Percentiles rank a stretch among this genome's conserved stretches.
phyloP scores from a whole-genome alignment of 2,329 filamentous ascomycete genomes.

The Tolypocladium sp. region DNA sequence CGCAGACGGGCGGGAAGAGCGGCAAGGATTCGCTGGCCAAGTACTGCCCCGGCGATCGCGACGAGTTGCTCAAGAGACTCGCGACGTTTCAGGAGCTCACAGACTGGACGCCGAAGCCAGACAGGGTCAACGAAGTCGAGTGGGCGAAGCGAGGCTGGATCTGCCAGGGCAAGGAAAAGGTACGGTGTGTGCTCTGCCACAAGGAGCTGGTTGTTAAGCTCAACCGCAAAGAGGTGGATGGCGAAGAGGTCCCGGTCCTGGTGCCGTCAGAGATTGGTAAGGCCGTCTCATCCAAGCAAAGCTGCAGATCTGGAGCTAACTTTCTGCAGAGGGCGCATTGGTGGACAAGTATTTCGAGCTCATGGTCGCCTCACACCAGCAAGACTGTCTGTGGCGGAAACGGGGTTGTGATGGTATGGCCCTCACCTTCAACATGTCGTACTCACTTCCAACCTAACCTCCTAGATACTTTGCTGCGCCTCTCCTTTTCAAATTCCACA shows the following conservation, averaged over 20 bases:
- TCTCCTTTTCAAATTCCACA: slow-evolving; percentile 54
- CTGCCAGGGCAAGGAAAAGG: slow-evolving; percentile 73
- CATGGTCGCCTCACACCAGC: slow-evolving; percentile 66
- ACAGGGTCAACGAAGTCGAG: slow-evolving; percentile 76
- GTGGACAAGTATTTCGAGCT: slow-evolving; percentile 68
- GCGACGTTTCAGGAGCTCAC: slow-evolving; percentile 87
- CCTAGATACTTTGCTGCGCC: slow-evolving; percentile 48
- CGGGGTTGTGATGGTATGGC: slow-evolving; percentile 73
- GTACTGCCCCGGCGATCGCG: slow-evolving; percentile 80
- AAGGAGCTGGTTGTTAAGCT: slow-evolving; percentile 78
- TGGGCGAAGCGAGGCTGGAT: slow-evolving; percentile 94
- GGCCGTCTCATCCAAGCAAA: background rate
- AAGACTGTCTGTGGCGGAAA: slow-evolving; percentile 78
- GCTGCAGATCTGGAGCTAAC: slow-evolving; percentile 9
- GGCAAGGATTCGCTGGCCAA: slow-evolving; percentile 38
- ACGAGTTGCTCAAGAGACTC: slow-evolving; percentile 70
- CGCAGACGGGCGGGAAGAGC: slow-evolving; percentile 6
- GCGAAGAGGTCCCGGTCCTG: slow-evolving; percentile 42
- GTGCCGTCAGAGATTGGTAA: slow-evolving; percentile 50
- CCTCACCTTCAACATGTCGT: too few species aligned
- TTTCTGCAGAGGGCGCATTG: slow-evolving; percentile 47
- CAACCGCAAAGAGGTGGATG: slow-evolving; percentile 48
- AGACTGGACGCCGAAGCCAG: slow-evolving; percentile 87
- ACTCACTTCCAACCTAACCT: background rate
- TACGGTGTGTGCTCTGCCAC: slow-evolving; percentile 78